Conservation (phyloP, 139 green algal species). For the Coccomyxa sp. region DNA sequence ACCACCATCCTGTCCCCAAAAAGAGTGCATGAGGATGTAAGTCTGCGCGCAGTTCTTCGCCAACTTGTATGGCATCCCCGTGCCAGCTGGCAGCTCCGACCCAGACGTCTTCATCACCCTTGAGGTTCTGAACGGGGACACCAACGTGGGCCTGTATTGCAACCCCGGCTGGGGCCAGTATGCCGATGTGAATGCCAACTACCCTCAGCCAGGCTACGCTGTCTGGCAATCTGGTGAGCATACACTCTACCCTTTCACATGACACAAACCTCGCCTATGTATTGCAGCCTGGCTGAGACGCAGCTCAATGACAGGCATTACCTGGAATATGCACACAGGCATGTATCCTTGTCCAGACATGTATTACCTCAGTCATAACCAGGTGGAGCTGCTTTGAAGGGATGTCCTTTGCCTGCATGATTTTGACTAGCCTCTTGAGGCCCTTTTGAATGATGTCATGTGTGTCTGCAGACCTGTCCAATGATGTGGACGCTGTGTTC, state of each 20-base stretch:
- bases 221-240: slow-evolving; percentile 2
- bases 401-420: too few relatives aligned
- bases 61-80: slow-evolving; percentile 9
- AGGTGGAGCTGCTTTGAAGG: too few relatives aligned
- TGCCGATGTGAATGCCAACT: neutral
- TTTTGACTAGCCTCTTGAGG: too few relatives aligned
- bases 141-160: slow-evolving; percentile 4
- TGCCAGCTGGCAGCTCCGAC: neutral
- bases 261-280: neutral
- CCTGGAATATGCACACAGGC: too few relatives aligned
- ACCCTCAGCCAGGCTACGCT: slow-evolving; percentile 6
- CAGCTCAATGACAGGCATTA: too few relatives aligned
- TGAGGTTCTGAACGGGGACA: neutral
- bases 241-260: neutral
- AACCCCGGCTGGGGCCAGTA: slow-evolving; percentile 8
- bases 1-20: too few relatives aligned
- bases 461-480: neutral
- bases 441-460: too few relatives aligned
- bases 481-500: neutral
- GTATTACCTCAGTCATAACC: too few relatives aligned
- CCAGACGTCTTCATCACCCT: slow-evolving; percentile 8
- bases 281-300: too few relatives aligned
- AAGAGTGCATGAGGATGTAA: too few relatives aligned
- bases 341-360: too few relatives aligned
- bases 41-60: neutral